phyloP scores from a whole-genome alignment of 2,329 filamentous ascomycete genomes.

The Hymenoscyphus fructigenus region DNA sequence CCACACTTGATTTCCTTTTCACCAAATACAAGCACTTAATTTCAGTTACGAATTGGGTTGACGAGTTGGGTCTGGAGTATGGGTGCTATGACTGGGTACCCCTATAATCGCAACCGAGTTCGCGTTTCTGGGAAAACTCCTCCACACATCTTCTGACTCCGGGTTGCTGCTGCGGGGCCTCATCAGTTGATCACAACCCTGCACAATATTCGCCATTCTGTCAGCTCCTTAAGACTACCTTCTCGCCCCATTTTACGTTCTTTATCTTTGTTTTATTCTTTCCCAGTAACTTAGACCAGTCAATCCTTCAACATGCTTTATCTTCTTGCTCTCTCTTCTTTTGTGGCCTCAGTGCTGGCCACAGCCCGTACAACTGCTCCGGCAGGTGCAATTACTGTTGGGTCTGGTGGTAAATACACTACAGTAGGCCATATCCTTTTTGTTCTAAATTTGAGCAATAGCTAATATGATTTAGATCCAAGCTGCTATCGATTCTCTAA shows the following conservation, averaged over 20 bases:
- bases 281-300: background rate
- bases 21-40: background rate
- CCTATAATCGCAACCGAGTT: background rate
- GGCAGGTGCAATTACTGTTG: conserved; percentile 47
- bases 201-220: background rate
- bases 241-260: background rate
- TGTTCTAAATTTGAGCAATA: conserved; percentile 10
- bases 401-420: conserved; percentile 43
- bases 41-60: background rate
- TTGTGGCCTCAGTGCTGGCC: conserved; percentile 31
- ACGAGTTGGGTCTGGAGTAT: no score
- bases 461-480: conserved; percentile 39
- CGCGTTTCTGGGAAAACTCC: background rate
- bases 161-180: background rate
- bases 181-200: background rate
- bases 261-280: background rate
- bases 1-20: background rate
- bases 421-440: conserved; percentile 34
- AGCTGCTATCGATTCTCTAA: conserved; percentile 51
- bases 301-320: conserved; percentile 28
- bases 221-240: background rate
- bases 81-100: background rate
- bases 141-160: background rate
- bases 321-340: conserved; percentile 28
- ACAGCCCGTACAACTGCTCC: conserved; percentile 44